Conservation (phyloP, 495 filamentous ascomycete genomes). For the Penicillium paradoxum region DNA sequence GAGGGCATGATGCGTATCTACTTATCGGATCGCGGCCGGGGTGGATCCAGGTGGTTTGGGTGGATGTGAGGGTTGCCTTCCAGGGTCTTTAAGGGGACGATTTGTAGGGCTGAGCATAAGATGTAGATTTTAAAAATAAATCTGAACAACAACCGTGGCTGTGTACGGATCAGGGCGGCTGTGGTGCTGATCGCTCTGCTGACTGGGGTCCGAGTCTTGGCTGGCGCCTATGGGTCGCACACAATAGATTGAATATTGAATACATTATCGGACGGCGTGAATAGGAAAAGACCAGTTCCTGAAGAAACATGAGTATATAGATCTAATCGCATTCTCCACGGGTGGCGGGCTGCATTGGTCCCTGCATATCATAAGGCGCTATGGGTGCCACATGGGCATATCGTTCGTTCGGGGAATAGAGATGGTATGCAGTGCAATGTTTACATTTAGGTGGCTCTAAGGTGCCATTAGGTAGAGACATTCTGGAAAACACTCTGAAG, state of each 20-base stretch:
- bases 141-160: background rate
- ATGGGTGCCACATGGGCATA: background rate
- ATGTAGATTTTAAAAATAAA: background rate
- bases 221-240: background rate
- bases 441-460: background rate
- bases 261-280: background rate
- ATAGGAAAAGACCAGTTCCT: background rate
- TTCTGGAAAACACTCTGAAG: background rate
- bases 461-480: background rate
- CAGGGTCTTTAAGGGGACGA: background rate
- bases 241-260: background rate
- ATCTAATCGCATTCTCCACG: conserved; percentile 8
- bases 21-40: background rate
- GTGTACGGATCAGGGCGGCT: background rate
- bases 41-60: background rate
- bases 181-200: background rate
- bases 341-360: conserved; percentile 11
- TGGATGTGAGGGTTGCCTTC: background rate
- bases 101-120: background rate
- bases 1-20: conserved; percentile 51
- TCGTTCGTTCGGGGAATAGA: background rate
- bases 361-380: conserved; percentile 10
- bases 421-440: conserved; percentile 1
- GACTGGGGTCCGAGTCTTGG: conserved; percentile 6
- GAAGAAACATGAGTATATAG: background rate